Conservation (phyloP, 139 green algal genomes). For the Haematococcus sp. region DNA sequence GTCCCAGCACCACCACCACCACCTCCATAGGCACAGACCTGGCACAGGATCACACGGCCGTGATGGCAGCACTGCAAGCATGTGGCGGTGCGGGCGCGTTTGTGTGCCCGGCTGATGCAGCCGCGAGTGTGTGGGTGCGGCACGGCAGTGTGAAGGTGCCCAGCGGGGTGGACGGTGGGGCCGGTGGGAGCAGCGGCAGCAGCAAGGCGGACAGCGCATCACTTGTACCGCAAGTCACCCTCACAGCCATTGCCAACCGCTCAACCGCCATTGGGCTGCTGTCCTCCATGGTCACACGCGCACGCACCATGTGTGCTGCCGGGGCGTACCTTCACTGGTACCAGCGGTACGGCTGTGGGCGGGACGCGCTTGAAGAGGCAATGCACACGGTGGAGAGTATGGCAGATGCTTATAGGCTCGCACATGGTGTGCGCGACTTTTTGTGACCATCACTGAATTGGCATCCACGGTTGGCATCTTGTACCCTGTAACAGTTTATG, state of each 20-base stretch:
- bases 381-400: background rate
- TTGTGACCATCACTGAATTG: too few relatives aligned
- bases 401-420: background rate
- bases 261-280: constrained; percentile 8
- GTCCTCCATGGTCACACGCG: background rate
- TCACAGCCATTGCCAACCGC: background rate
- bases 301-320: constrained; percentile 8
- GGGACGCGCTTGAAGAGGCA: background rate
- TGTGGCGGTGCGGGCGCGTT: background rate
- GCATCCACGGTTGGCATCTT: too few relatives aligned
- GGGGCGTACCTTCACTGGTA: constrained; percentile 34
- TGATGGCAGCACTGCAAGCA: background rate
- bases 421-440: background rate
- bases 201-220: background rate
- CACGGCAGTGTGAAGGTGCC: constrained; percentile 5
- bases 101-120: constrained; percentile 4
- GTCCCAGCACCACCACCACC: background rate
- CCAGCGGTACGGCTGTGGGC: constrained; percentile 11
- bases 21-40: background rate
- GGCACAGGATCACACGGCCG: background rate
- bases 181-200: constrained; percentile 9
- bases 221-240: background rate
- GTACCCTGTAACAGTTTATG: too few relatives aligned
- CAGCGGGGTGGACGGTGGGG: background rate
- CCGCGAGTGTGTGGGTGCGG: background rate